phyloP scores from a whole-genome alignment of 352 stramenopile species.

The Phytopythium montanum region DNA sequence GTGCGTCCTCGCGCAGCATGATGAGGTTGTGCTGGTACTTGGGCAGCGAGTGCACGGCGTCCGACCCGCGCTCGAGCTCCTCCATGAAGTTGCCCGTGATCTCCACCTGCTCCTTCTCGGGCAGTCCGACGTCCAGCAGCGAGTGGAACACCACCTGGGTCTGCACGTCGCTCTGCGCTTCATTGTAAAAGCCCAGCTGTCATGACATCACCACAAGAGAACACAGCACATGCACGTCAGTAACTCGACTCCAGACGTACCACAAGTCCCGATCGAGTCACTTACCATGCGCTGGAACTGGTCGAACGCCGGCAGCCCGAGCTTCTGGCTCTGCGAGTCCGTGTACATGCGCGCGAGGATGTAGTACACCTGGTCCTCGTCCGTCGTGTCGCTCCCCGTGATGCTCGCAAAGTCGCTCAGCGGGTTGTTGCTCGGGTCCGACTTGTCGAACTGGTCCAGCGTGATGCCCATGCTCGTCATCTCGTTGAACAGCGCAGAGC shows the following conservation, averaged over 20 bases:
- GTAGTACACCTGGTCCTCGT: constrained; percentile 81
- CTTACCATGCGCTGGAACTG: constrained; percentile 67
- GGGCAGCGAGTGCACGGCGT: constrained; percentile 71
- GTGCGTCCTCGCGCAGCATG: constrained; percentile 75
- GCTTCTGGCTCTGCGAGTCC: constrained; percentile 56
- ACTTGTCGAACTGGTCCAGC: constrained; percentile 54
- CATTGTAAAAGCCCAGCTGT: constrained; percentile 79
- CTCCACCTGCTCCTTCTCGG: constrained; percentile 56
- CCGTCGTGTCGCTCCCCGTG: constrained; percentile 16
- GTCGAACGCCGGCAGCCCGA: constrained; percentile 79
- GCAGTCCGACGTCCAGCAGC: constrained; percentile 49
- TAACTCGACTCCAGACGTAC: too few relatives aligned
- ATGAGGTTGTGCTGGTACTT: constrained; percentile 86
- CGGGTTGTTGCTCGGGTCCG: constrained; percentile 16
- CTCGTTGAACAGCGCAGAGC: constrained; percentile 56
- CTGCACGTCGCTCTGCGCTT: constrained; percentile 63
- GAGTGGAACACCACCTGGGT: constrained; percentile 79
- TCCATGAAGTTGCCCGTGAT: constrained; percentile 65
- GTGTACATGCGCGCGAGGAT: constrained; percentile 80
- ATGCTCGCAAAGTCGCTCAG: constrained; percentile 44
- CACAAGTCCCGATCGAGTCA: background rate
- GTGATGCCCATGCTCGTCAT: constrained; percentile 80
- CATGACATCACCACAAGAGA: background rate
- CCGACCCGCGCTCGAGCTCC: constrained; percentile 52
- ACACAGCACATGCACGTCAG: too few relatives aligned